phyloP scores from a whole-genome alignment of 306 rosid genomes.

The Pyrus bretschneideri region DNA sequence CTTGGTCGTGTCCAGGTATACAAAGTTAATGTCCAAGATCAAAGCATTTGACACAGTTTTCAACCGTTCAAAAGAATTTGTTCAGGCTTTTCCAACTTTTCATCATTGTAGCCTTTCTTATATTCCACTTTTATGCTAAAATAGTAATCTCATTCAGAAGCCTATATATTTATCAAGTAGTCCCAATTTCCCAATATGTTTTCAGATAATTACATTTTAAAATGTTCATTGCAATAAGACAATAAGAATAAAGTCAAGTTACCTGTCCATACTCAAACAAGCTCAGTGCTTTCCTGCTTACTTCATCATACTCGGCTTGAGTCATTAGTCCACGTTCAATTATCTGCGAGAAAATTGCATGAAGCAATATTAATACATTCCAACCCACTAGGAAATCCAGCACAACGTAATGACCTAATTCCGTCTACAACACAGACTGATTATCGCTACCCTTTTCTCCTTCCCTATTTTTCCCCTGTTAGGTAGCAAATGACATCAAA shows the following conservation, averaged over 20 bases:
- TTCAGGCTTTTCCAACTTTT: background rate
- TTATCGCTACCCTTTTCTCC: background rate
- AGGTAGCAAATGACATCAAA: background rate
- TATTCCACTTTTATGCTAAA: background rate
- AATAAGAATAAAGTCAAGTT: slow-evolving; percentile 8
- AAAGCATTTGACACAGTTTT: background rate
- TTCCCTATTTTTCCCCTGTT: background rate
- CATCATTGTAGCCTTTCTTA: background rate
- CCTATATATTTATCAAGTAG: background rate
- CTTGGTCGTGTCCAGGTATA: background rate
- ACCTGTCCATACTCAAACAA: slow-evolving; percentile 94
- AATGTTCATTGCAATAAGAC: background rate
- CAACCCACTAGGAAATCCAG: background rate
- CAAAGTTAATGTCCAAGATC: background rate
- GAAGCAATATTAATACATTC: background rate
- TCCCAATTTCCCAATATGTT: background rate
- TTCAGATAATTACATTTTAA: background rate
- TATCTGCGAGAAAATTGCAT: slow-evolving; percentile 48
- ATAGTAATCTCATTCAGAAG: slow-evolving; percentile 1
- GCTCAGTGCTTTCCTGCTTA: slow-evolving; percentile 60
- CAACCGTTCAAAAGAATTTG: background rate
- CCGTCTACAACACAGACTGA: background rate
- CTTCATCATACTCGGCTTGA: slow-evolving; percentile 75
- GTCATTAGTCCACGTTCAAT: slow-evolving; percentile 64
- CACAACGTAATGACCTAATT: background rate